Conservation (phyloP, 345 rosid genomes). For the Brassica rapa region DNA sequence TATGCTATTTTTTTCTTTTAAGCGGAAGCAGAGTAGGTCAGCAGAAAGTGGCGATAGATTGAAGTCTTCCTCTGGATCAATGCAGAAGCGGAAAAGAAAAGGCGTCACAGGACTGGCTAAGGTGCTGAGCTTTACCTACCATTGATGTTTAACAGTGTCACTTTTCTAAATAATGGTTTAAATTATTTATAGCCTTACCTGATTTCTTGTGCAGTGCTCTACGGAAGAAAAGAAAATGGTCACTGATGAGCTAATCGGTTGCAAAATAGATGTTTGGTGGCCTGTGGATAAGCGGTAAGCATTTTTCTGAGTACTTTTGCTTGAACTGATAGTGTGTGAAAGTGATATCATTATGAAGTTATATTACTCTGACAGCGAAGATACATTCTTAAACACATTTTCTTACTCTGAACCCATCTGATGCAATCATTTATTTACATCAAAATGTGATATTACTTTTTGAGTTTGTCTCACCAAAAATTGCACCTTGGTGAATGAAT, state of each 20-base stretch:
- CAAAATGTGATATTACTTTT: neutral
- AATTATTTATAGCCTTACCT: slow-evolving; percentile 21
- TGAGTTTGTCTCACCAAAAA: slow-evolving; percentile 17
- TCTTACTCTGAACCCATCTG: slow-evolving; percentile 10
- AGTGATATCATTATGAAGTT: neutral
- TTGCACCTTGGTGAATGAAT: slow-evolving; percentile 35
- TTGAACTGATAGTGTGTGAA: slow-evolving; percentile 21
- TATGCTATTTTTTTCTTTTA: slow-evolving; percentile 18
- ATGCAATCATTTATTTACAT: slow-evolving; percentile 4
- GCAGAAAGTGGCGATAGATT: slow-evolving; percentile 47
- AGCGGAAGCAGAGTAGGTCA: slow-evolving; percentile 44
- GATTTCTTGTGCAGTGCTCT: slow-evolving; percentile 58
- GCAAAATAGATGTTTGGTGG: slow-evolving; percentile 96
- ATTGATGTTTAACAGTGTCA: slow-evolving; percentile 13
- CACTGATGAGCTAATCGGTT: slow-evolving; percentile 76
- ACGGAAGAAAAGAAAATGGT: slow-evolving; percentile 53
- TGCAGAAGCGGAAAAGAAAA: slow-evolving; percentile 77
- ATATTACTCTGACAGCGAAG: neutral
- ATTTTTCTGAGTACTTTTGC: neutral
- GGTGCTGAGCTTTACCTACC: slow-evolving; percentile 48
- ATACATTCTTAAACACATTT: slow-evolving; percentile 14
- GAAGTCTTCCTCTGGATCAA: slow-evolving; percentile 59
- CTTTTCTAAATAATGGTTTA: slow-evolving; percentile 17
- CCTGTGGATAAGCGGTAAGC: slow-evolving; percentile 97
- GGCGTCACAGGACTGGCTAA: slow-evolving; percentile 67